Conservation (phyloP, 305 asterid species). For the Plantago coronopus region DNA sequence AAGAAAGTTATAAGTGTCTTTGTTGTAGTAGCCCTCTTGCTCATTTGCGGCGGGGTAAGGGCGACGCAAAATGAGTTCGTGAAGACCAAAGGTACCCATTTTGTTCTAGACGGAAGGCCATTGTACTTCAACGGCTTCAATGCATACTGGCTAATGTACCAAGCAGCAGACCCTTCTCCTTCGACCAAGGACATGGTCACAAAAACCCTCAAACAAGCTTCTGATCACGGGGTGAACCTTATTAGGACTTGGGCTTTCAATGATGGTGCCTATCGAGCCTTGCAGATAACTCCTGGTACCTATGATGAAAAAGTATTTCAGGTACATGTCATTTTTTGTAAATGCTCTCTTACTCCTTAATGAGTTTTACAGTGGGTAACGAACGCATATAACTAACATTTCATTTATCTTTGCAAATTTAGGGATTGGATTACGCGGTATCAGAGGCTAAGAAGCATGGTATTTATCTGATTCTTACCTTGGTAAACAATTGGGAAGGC, state of each 20-base stretch:
- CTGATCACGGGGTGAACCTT: slow-evolving; percentile 5
- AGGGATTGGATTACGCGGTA: slow-evolving; percentile 6
- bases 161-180: slow-evolving; percentile 1
- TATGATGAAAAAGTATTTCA: slow-evolving; percentile 1
- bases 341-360: no score
- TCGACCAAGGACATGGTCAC: neutral
- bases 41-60: neutral
- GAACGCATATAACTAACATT: no score
- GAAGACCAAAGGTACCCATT: slow-evolving; percentile 1
- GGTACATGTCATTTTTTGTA: neutral
- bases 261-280: slow-evolving; percentile 7
- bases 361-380: no score
- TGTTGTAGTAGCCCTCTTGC: neutral
- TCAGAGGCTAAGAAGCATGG: slow-evolving; percentile 3
- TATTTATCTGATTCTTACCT: slow-evolving; percentile 1
- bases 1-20: neutral
- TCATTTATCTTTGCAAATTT: no score
- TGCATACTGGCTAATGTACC: slow-evolving; percentile 11
- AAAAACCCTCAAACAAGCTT: slow-evolving; percentile 3
- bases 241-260: slow-evolving; percentile 10
- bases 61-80: no score
- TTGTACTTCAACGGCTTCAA: slow-evolving; percentile 11
- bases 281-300: slow-evolving; percentile 2
- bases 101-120: slow-evolving; percentile 6
- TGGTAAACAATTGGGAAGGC: slow-evolving; percentile 14